phyloP scores from a whole-genome alignment of 2,329 filamentous ascomycete species.

The Colletotrichum echinochloae region DNA sequence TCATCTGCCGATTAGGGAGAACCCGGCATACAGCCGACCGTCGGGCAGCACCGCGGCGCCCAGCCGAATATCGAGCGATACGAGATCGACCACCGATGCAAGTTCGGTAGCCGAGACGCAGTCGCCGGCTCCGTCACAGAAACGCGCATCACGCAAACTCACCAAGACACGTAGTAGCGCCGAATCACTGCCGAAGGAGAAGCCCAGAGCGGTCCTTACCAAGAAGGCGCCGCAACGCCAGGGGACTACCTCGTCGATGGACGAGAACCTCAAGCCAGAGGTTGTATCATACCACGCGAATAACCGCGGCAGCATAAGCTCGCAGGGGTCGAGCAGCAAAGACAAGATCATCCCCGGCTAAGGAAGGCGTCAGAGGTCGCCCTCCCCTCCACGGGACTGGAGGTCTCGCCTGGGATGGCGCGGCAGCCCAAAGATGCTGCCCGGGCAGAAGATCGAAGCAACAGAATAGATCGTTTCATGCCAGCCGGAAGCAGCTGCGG shows the following conservation, averaged over 20 bases:
- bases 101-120: constrained; percentile 44
- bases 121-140: constrained; percentile 44
- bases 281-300: constrained; percentile 17
- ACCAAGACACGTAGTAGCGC: constrained; percentile 55
- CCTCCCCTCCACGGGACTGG: not conserved
- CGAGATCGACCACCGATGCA: constrained; percentile 46
- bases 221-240: constrained; percentile 53
- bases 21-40: constrained; percentile 42
- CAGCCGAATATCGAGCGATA: constrained; percentile 51
- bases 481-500: not conserved
- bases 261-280: constrained; percentile 32
- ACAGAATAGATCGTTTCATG: not conserved
- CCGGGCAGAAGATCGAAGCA: not conserved
- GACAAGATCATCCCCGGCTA: constrained; percentile 30
- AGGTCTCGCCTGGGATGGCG: not conserved
- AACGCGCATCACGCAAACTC: constrained; percentile 56
- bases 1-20: constrained; percentile 44
- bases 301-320: constrained; percentile 33
- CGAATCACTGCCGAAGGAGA: constrained; percentile 49
- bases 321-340: constrained; percentile 32
- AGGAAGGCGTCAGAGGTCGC: constrained; percentile 2
- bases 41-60: constrained; percentile 42
- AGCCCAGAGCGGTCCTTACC: constrained; percentile 51
- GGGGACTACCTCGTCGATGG: constrained; percentile 43
- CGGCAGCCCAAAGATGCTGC: not conserved